These are phyloP conservation scores for Coniophora puteana DNA, from an alignment of 1,284 basidiomycete species.

Conservation along the genomic window DNA sequence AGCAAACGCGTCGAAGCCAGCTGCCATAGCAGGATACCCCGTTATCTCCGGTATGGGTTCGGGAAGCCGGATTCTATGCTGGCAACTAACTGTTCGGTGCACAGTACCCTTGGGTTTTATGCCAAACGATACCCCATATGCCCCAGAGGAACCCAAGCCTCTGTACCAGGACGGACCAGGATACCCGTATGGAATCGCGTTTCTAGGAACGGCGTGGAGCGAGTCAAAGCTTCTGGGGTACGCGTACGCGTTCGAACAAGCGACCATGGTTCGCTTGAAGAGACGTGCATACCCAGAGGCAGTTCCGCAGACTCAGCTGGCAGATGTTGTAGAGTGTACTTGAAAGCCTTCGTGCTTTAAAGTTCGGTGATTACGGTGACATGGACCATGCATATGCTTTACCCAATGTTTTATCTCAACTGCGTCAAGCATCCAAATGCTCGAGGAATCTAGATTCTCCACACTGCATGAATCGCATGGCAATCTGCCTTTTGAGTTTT, in stretches of 20 bases:
- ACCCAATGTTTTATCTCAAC: too few species aligned
- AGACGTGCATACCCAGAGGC: slow-evolving; percentile 20
- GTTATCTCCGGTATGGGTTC: slow-evolving; percentile 19
- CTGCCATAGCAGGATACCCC: slow-evolving; percentile 24
- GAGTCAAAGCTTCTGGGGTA: slow-evolving; percentile 44
- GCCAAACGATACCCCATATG: slow-evolving; percentile 23
- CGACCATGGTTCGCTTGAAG: slow-evolving; percentile 41
- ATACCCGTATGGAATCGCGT: slow-evolving; percentile 46
- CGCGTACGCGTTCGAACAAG: slow-evolving; percentile 55
- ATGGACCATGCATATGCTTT: too few species aligned
- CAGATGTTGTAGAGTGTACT: too few species aligned
- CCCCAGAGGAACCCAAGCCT: slow-evolving; percentile 27
- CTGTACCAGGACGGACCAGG: slow-evolving; percentile 33
- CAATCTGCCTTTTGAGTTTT: too few species aligned
- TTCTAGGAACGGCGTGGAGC: slow-evolving; percentile 48
- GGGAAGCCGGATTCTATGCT: too few species aligned
- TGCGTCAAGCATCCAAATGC: too few species aligned
- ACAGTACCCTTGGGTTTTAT: slow-evolving; percentile 48
- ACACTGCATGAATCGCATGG: too few species aligned
- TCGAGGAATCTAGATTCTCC: too few species aligned
- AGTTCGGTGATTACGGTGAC: too few species aligned
- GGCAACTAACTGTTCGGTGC: not conserved
- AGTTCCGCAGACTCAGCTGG: slow-evolving; percentile 21
- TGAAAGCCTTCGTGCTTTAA: too few species aligned
- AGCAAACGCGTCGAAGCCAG: slow-evolving; percentile 15